A percentile compares a stretch with the other conserved stretches of the same genome.
Conservation (phyloP, 2,329 filamentous ascomycete genomes). For the Colletotrichum gloeosporioides region DNA sequence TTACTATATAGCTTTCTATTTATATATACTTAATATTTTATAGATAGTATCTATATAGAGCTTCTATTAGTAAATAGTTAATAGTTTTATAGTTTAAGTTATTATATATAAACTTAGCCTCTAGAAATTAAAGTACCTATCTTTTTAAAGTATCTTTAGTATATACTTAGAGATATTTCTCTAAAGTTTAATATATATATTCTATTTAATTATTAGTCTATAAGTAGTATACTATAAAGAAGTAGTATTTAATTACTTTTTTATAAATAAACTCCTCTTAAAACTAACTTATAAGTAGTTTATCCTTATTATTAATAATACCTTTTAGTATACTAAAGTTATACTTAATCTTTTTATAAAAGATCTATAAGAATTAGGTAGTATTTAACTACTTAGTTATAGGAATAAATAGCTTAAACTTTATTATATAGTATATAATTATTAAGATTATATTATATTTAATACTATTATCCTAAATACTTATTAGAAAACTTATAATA, state of each 20-base stretch:
- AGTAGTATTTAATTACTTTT: background rate
- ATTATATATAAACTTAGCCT: conserved; percentile 4
- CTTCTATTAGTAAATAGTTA: background rate
- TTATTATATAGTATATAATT: background rate
- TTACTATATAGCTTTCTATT: background rate
- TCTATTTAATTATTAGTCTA: background rate
- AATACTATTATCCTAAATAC: background rate
- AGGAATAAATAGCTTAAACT: background rate
- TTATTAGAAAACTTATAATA: background rate
- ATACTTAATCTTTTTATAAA: background rate
- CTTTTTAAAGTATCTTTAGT: background rate
- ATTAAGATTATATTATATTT: background rate
- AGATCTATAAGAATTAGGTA: background rate
- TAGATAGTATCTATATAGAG: background rate
- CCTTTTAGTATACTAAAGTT: background rate
- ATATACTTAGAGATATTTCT: background rate
- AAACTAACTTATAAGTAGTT: background rate
- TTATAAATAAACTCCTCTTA: background rate
- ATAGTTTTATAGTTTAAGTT: too few species aligned
- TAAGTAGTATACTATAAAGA: background rate
- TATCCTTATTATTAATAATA: background rate
- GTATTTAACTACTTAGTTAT: background rate
- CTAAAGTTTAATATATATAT: background rate
- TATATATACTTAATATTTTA: background rate
- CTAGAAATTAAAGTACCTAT: background rate